phyloP scores from a whole-genome alignment of 129 eudicot genomes.

The Flaveria robusta region DNA sequence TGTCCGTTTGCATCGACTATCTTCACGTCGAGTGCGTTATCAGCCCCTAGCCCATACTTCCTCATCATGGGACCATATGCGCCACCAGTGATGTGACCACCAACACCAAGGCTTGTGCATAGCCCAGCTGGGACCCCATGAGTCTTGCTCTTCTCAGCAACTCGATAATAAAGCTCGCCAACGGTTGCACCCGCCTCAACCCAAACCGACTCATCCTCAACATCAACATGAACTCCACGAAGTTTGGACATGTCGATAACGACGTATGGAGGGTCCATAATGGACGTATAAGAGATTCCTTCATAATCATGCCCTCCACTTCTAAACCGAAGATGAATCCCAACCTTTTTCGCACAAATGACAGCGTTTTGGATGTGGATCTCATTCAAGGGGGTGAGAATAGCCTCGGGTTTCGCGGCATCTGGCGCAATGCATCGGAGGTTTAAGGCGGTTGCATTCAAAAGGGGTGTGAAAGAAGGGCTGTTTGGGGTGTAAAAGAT shows the following conservation, averaged over 20 bases:
- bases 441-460: constrained; percentile 32
- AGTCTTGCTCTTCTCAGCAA: constrained; percentile 32
- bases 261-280: constrained; percentile 30
- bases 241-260: constrained; percentile 24
- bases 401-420: constrained; percentile 20
- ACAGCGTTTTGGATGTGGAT: constrained; percentile 26
- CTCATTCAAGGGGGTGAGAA: constrained; percentile 24
- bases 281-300: constrained; percentile 24
- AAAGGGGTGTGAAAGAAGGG: constrained; percentile 22
- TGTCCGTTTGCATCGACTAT: constrained; percentile 25
- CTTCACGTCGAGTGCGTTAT: constrained; percentile 30
- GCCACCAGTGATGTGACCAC: constrained; percentile 34
- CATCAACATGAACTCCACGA: constrained; percentile 22
- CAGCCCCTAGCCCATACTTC: constrained; percentile 27
- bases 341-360: constrained; percentile 28
- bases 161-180: constrained; percentile 32
- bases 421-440: constrained; percentile 27
- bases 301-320: constrained; percentile 34
- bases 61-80: constrained; percentile 35
- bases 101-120: constrained; percentile 33
- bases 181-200: constrained; percentile 35
- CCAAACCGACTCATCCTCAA: constrained; percentile 29
- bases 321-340: constrained; percentile 24
- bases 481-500: constrained; percentile 30
- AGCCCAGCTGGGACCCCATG: constrained; percentile 29